Conservation (phyloP, 2,329 filamentous ascomycete genomes). For the Epicoccum sorghinum region DNA sequence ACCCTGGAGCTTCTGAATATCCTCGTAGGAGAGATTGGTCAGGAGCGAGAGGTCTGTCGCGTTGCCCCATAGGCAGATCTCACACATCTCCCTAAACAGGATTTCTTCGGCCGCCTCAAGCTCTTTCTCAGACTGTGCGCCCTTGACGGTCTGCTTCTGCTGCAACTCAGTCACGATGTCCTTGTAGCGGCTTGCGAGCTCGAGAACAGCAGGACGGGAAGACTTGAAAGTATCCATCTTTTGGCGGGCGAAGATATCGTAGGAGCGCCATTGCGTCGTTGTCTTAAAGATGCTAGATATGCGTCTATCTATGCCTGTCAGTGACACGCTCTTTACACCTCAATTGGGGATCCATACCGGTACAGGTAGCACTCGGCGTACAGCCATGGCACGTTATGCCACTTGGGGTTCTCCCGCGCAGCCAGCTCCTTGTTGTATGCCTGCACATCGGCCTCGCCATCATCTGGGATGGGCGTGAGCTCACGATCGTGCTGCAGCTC, state of each 20-base stretch:
- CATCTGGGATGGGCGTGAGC: conserved; percentile 77
- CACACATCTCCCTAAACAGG: conserved; percentile 89
- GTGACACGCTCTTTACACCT: not conserved
- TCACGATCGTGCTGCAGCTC: conserved; percentile 88
- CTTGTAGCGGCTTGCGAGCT: conserved; percentile 79
- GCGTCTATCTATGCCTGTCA: conserved; percentile 62
- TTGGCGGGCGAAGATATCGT: conserved; percentile 88
- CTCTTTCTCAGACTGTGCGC: conserved; percentile 56
- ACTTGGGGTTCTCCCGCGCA: conserved; percentile 73
- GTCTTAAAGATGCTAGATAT: conserved; percentile 78
- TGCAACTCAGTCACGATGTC: conserved; percentile 73
- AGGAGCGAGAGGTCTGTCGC: conserved; percentile 92
- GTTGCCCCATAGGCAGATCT: conserved; percentile 97
- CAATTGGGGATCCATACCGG: conserved; percentile 57
- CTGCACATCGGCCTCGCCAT: conserved; percentile 75
- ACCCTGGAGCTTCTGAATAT: conserved; percentile 95
- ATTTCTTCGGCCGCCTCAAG: conserved; percentile 73
- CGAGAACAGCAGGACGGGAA: conserved; percentile 82
- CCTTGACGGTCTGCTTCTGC: conserved; percentile 53
- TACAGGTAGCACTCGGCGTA: conserved; percentile 95
- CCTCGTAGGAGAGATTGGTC: conserved; percentile 88
- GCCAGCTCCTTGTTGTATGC: conserved; percentile 87
- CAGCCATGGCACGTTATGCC: conserved; percentile 88
- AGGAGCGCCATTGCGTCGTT: conserved; percentile 82
- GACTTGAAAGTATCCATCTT: conserved; percentile 93